Percentiles rank a stretch among this genome's conserved stretches.
These are phyloP conservation scores for Phytopythium kandeliae DNA, from an alignment of 352 stramenopile genomes.

Conservation along the genomic window DNA sequence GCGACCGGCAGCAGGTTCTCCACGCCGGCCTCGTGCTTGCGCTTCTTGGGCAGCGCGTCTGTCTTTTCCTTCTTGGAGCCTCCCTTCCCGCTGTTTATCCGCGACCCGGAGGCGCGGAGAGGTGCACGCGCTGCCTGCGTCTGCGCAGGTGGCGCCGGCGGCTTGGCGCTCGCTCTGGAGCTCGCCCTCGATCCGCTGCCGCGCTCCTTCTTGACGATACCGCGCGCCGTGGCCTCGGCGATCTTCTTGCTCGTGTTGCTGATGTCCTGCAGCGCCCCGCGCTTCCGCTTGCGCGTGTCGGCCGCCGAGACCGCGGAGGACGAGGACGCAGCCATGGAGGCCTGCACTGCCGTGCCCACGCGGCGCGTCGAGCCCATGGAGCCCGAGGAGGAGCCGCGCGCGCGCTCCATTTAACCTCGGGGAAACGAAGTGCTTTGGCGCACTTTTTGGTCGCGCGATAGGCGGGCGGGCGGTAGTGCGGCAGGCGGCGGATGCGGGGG, in stretches of 20 bases:
- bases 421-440: neutral
- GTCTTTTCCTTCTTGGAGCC: constrained; percentile 30
- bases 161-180: constrained; percentile 16
- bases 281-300: constrained; percentile 68
- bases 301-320: constrained; percentile 7
- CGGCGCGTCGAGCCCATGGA: neutral
- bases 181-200: constrained; percentile 8
- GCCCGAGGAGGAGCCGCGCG: constrained; percentile 1
- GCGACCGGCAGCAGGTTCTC: constrained; percentile 20
- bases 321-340: neutral
- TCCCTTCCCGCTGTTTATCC: constrained; percentile 11
- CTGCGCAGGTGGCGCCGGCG: constrained; percentile 3
- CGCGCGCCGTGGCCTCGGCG: constrained; percentile 7
- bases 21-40: constrained; percentile 28
- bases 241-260: constrained; percentile 61
- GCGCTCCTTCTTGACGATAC: constrained; percentile 20
- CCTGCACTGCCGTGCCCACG: constrained; percentile 8
- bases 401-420: constrained; percentile 5
- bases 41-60: constrained; percentile 32
- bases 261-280: constrained; percentile 75
- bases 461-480: too few species aligned
- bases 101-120: neutral
- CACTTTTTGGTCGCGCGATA: neutral
- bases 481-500: neutral
- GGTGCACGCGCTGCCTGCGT: neutral